phyloP scores from a whole-genome alignment of 2,329 filamentous ascomycete species.

The Verticillium albo-atrum region DNA sequence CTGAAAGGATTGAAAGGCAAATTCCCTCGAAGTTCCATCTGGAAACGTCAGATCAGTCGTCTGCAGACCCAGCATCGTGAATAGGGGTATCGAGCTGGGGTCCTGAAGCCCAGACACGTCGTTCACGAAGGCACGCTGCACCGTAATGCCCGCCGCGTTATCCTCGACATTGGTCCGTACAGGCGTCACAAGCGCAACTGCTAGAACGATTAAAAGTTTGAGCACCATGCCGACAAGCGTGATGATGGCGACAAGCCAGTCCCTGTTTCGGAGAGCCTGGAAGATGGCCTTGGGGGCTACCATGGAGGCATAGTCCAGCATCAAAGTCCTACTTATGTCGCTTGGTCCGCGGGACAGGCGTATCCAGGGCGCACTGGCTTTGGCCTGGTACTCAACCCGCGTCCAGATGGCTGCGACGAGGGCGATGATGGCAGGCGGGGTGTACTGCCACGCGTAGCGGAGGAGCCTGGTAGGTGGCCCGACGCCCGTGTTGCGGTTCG shows the following conservation, averaged over 20 bases:
- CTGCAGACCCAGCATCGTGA: constrained; percentile 27
- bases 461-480: constrained; percentile 16
- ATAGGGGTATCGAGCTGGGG: constrained; percentile 2
- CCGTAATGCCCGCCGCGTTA: constrained; percentile 16
- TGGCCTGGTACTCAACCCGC: constrained; percentile 34
- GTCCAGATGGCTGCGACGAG: constrained; percentile 27
- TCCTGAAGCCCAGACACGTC: constrained; percentile 14
- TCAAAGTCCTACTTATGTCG: constrained; percentile 24
- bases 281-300: constrained; percentile 20
- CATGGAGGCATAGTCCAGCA: constrained; percentile 30
- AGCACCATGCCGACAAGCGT: constrained; percentile 22
- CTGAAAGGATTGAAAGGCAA: constrained; percentile 29
- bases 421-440: constrained; percentile 25
- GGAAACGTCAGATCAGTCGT: constrained; percentile 19
- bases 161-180: constrained; percentile 19
- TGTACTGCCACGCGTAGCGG: constrained; percentile 32
- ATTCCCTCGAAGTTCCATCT: constrained; percentile 24
- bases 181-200: constrained; percentile 30
- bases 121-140: constrained; percentile 23
- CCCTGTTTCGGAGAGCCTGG: constrained; percentile 24
- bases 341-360: constrained; percentile 23
- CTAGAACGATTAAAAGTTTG: constrained; percentile 26
- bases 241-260: constrained; percentile 26
- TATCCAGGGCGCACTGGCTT: constrained; percentile 31
- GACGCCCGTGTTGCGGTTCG: constrained; percentile 23